Percentiles rank a stretch among this genome's conserved stretches.
These are phyloP conservation scores for Fragaria nilgerrensis DNA, from an alignment of 306 rosid species.

Conservation along the genomic window DNA sequence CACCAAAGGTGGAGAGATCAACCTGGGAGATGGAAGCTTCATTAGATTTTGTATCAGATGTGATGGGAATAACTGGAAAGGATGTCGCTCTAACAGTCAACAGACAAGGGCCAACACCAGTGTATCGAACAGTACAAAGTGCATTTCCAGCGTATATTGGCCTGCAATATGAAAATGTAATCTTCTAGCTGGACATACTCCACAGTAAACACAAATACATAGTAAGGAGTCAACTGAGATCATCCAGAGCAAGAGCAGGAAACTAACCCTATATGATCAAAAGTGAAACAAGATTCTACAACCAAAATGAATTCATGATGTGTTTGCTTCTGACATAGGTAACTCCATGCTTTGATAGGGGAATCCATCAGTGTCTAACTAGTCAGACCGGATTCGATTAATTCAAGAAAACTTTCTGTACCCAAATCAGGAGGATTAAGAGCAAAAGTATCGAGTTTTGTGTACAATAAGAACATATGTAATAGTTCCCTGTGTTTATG, in stretches of 20 bases:
- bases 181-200: constrained; percentile 18
- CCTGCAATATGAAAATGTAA: constrained; percentile 49
- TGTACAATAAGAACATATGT: not conserved
- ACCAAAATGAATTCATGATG: constrained; percentile 1
- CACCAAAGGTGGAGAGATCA: constrained; percentile 83
- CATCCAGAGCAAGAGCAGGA: constrained; percentile 8
- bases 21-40: constrained; percentile 76
- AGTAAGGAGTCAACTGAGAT: constrained; percentile 17
- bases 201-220: constrained; percentile 8
- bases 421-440: not conserved
- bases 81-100: constrained; percentile 85
- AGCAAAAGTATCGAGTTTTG: not conserved
- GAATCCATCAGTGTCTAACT: not conserved
- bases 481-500: not conserved
- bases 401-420: not conserved
- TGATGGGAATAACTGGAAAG: constrained; percentile 46
- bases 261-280: constrained; percentile 15
- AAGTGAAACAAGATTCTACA: not conserved
- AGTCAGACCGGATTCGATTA: not conserved
- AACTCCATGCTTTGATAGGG: not conserved
- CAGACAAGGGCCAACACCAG: constrained; percentile 79
- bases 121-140: constrained; percentile 70
- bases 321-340: not conserved
- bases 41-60: constrained; percentile 49
- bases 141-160: constrained; percentile 99